Conservation (phyloP, 2,329 filamentous ascomycete genomes). For the Tetracladium maxilliforme region DNA sequence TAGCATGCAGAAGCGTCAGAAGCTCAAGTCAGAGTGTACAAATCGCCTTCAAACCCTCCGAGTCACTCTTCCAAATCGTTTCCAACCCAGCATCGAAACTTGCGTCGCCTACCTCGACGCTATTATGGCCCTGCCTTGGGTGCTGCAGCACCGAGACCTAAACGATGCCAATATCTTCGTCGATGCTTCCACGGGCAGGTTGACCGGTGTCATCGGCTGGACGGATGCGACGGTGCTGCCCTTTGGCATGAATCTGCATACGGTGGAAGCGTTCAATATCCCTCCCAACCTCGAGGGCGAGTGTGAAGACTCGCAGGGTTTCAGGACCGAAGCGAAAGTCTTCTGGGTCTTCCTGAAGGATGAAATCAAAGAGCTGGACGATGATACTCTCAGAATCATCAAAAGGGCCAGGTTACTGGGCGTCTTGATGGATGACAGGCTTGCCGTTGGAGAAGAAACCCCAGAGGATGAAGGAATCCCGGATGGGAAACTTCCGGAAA, state of each 20-base stretch:
- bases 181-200: constrained; percentile 17
- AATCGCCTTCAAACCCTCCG: constrained; percentile 17
- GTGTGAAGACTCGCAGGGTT: too few species aligned
- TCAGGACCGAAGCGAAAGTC: too few species aligned
- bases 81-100: constrained; percentile 15
- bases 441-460: too few species aligned
- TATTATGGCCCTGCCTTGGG: constrained; percentile 21
- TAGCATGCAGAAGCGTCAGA: constrained; percentile 10
- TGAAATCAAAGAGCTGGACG: too few species aligned
- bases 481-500: too few species aligned
- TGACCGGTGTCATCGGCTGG: constrained; percentile 25
- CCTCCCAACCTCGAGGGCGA: too few species aligned
- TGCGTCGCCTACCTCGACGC: constrained; percentile 14
- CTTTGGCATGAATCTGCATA: constrained; percentile 23
- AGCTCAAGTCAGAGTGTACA: constrained; percentile 11
- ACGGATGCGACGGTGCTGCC: constrained; percentile 22
- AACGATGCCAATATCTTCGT: constrained; percentile 22
- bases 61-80: constrained; percentile 16
- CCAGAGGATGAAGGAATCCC: too few species aligned
- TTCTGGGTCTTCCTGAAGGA: too few species aligned
- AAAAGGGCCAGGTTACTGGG: too few species aligned
- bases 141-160: constrained; percentile 23
- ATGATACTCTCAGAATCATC: too few species aligned
- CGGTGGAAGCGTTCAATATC: constrained; percentile 15
- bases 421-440: too few species aligned